phyloP scores from a whole-genome alignment of 2,329 filamentous ascomycete species.

The Apiospora aurea region DNA sequence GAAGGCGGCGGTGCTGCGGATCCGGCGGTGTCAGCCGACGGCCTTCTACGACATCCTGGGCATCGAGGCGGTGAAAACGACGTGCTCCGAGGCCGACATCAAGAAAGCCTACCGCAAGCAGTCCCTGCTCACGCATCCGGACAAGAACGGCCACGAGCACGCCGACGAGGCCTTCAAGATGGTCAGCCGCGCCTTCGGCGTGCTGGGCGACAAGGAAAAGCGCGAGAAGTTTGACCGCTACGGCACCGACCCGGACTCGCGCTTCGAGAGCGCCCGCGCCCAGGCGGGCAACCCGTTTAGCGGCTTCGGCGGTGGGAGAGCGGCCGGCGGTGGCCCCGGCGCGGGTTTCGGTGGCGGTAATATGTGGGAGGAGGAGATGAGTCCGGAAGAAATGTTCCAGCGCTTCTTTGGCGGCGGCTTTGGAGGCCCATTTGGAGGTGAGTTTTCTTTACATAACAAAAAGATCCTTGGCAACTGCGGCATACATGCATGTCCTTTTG shows the following conservation, averaged over 20 bases:
- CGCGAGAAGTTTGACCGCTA: conserved; percentile 86
- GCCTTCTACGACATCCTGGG: conserved; percentile 96
- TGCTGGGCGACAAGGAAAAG: conserved; percentile 94
- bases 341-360: conserved; percentile 61
- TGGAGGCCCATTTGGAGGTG: conserved; percentile 72
- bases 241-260: conserved; percentile 89
- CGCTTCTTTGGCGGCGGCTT: conserved; percentile 88
- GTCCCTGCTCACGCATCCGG: conserved; percentile 92
- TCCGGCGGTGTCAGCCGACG: conserved; percentile 82
- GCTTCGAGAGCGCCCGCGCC: conserved; percentile 73
- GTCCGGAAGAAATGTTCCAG: conserved; percentile 95
- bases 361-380: conserved; percentile 90
- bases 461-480: neutral
- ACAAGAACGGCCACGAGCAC: conserved; percentile 96
- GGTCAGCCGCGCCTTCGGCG: conserved; percentile 91
- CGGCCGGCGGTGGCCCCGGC: conserved; percentile 38
- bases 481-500: neutral
- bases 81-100: conserved; percentile 81
- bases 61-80: conserved; percentile 67
- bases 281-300: conserved; percentile 68
- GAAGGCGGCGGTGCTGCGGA: conserved; percentile 87
- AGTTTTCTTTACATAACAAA: conserved; percentile 16
- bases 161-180: conserved; percentile 99
- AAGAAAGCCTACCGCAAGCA: conserved; percentile 98
- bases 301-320: conserved; percentile 47